Evolutionary conservation across 2,329 filamentous ascomycete genomes (phyloP).

Genomic region (Monilinia fructicola): DNA sequence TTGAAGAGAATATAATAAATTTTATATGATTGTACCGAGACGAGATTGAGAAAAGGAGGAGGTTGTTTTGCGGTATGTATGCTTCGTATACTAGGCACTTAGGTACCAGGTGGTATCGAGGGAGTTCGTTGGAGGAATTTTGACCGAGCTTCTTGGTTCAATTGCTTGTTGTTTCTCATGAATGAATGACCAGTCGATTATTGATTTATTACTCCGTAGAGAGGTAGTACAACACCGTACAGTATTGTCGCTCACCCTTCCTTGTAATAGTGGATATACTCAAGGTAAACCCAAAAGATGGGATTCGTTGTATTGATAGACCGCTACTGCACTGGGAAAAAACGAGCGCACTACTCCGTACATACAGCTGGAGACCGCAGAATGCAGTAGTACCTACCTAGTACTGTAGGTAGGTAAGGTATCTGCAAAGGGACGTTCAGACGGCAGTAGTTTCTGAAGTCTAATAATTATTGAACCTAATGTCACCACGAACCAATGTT

Average conservation of each 20-base stretch:
- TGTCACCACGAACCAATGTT: neutral
- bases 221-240: too few relatives aligned
- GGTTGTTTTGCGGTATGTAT: neutral
- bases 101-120: neutral
- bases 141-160: constrained; percentile 1
- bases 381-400: neutral
- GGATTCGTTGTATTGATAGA: constrained; percentile 13
- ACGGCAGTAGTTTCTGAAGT: constrained; percentile 3
- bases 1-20: neutral
- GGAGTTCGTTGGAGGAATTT: neutral
- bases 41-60: neutral
- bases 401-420: neutral
- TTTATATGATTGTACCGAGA: neutral
- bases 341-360: neutral
- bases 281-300: neutral
- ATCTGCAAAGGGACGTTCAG: constrained; percentile 9
- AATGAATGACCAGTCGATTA: constrained; percentile 3
- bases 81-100: neutral
- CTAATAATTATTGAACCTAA: neutral
- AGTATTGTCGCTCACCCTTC: neutral
- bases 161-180: neutral
- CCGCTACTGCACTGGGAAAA: constrained; percentile 11
- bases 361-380: too few relatives aligned
- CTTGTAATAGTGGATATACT: constrained; percentile 3
- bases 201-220: too few relatives aligned